Evolutionary conservation across 2,329 filamentous ascomycete genomes (phyloP).

Genomic region (Alternaria sp.): DNA sequence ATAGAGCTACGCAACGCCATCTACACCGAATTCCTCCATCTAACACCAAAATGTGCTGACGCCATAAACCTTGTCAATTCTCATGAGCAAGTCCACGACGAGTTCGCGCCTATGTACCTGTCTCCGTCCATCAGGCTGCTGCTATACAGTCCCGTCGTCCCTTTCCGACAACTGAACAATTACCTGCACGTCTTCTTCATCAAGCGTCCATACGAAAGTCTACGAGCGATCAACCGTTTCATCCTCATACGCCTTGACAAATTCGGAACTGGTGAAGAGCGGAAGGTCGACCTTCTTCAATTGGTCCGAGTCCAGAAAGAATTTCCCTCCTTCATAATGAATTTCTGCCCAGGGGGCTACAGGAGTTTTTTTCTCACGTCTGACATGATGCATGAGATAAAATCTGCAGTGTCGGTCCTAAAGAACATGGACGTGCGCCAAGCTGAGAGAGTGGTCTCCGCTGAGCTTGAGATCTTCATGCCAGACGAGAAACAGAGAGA

Average conservation of each 20-base stretch:
- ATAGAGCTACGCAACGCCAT: neutral
- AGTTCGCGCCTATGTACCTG: neutral
- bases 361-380: neutral
- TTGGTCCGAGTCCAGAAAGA: neutral
- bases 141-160: neutral
- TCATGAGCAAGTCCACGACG: neutral
- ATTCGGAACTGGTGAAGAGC: neutral
- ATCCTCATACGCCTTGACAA: neutral
- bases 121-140: neutral
- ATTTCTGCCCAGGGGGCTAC: neutral
- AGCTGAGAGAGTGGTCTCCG: neutral
- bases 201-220: neutral
- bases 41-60: neutral
- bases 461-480: neutral
- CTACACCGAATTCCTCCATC: neutral
- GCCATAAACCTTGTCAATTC: neutral
- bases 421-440: neutral
- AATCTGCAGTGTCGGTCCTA: neutral
- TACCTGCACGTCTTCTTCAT: neutral
- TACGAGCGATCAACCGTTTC: neutral
- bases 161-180: neutral
- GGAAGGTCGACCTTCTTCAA: neutral
- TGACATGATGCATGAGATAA: neutral
- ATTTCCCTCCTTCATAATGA: neutral
- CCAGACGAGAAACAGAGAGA: neutral